Evolutionary conservation across 2,329 filamentous ascomycete species (phyloP).

Genomic region (Neofusicoccum parvum): DNA sequence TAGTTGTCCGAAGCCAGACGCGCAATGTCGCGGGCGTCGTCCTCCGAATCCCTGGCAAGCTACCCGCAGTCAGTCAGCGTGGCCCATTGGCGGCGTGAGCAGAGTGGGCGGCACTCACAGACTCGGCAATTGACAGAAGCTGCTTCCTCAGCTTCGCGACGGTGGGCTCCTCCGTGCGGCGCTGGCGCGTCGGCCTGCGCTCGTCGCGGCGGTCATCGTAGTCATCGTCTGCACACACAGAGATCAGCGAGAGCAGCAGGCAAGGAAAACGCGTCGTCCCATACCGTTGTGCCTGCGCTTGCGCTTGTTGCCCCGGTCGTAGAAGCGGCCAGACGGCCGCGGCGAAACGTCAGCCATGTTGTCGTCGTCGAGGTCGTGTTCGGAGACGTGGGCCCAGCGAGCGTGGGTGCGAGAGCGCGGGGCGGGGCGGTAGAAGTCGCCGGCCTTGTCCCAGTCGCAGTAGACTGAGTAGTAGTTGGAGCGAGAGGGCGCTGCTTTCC

Average conservation of each 20-base stretch:
- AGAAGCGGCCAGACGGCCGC: constrained; percentile 20
- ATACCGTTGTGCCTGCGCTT: constrained; percentile 81
- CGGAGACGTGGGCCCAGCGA: background rate
- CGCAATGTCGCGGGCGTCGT: constrained; percentile 41
- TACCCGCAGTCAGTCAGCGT: background rate
- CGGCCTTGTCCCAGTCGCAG: constrained; percentile 9
- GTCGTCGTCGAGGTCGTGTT: background rate
- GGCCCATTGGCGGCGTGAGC: background rate
- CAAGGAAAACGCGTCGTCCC: constrained; percentile 32
- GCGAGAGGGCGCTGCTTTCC: background rate
- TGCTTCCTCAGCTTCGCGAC: constrained; percentile 37
- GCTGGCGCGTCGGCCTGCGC: constrained; percentile 33
- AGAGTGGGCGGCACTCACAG: constrained; percentile 23
- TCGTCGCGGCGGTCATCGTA: constrained; percentile 30
- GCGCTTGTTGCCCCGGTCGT: constrained; percentile 54
- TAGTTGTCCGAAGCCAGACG: constrained; percentile 76
- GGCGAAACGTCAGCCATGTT: constrained; percentile 26
- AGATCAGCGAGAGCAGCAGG: constrained; percentile 2
- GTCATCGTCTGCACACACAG: constrained; percentile 27
- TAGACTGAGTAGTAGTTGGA: background rate
- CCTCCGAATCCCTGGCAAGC: constrained; percentile 28
- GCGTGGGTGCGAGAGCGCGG: background rate
- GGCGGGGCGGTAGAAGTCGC: constrained; percentile 14
- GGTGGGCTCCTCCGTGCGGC: constrained; percentile 39
- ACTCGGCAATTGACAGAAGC: constrained; percentile 41